A percentile compares a stretch with the other conserved stretches of the same genome.
phyloP scores from a whole-genome alignment of 148 eudicot genomes.

The Fallopia convolvulus region DNA sequence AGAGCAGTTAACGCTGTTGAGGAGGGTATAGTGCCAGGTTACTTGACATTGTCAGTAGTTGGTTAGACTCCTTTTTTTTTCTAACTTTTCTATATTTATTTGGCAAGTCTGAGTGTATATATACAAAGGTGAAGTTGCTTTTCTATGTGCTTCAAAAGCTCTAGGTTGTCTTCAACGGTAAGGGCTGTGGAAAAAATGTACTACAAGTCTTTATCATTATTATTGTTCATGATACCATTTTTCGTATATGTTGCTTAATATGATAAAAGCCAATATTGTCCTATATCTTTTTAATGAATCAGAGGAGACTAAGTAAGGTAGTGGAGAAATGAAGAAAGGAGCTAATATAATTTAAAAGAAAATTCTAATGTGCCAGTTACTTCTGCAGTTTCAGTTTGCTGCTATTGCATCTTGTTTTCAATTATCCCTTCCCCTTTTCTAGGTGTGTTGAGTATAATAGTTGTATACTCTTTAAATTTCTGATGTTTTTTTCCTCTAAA shows the following conservation, averaged over 20 bases:
- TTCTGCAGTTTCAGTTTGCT: background rate
- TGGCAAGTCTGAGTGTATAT: background rate
- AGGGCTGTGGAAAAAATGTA: too few species aligned
- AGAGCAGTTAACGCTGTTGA: slow-evolving; percentile 95
- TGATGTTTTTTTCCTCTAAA: background rate
- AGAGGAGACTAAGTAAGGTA: background rate
- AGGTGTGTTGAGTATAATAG: background rate
- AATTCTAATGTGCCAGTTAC: background rate
- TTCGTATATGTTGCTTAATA: background rate
- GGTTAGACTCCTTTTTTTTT: background rate
- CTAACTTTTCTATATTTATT: slow-evolving; percentile 5
- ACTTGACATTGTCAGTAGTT: slow-evolving; percentile 4
- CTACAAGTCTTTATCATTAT: background rate
- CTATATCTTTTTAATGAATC: background rate
- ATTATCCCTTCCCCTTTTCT: background rate
- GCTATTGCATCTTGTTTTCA: background rate
- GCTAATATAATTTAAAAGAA: background rate
- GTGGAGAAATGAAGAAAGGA: background rate
- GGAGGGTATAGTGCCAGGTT: slow-evolving; percentile 91
- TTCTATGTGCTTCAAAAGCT: slow-evolving; percentile 70
- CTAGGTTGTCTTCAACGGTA: slow-evolving; percentile 22
- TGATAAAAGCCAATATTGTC: background rate
- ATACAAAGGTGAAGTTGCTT: slow-evolving; percentile 90
- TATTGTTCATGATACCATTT: background rate
- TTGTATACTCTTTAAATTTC: background rate